Evolutionary conservation across 768 basidiomycete genomes (phyloP), one percentile per base, ranked within the genome.

Genomic region (Tylopilus vinaceipallidus): DNA sequence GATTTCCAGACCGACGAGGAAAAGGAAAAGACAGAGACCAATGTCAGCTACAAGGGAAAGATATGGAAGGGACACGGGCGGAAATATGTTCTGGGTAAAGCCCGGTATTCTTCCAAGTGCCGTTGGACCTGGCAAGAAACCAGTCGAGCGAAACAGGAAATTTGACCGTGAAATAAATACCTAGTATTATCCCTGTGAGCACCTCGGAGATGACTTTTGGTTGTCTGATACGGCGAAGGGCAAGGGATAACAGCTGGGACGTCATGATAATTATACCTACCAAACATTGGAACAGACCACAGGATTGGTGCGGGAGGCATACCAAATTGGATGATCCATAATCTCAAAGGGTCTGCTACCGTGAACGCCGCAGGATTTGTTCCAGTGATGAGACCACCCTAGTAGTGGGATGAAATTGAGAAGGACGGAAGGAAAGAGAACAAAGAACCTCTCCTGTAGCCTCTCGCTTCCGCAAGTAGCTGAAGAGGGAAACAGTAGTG

Each of bases 1-100:
- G 49, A 97, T 92, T 72, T 92, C 90, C 24, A 95, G 82, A 4
- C 95, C 95, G 37, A 98, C 86, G 52, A 98, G 79, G 72, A 97
- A 98, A 13, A 98, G 79, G 70, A 92, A 94, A 38, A 93, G 79
- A 55, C 85, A 86, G 5, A 91, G 78, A 7, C 91, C 95, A 52
- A 98, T 90, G 58, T 91, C 89, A 13, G 95, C 90, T 16, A 88
- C 83, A 22, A 98, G 84, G 47, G 82, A 83, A 17, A 98, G 82
- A 64, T 86, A 95, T 0, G 93, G 76, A 6, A 79, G 65, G 0
- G 91, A 93, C 0, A 73, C 71, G 0, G 64, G 1, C 0, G 95
- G 93, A 67, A 98, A 98, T 45, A 97, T 83, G 63, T 84, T 83
- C 35, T 87, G 46, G 1, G 92, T 86, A 71, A 98, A 98, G 8